A percentile compares a stretch with the other conserved stretches of the same genome.
Evolutionary conservation across 805 yeast genomes (phyloP).

Genomic region (Candida tammaniensis): DNA sequence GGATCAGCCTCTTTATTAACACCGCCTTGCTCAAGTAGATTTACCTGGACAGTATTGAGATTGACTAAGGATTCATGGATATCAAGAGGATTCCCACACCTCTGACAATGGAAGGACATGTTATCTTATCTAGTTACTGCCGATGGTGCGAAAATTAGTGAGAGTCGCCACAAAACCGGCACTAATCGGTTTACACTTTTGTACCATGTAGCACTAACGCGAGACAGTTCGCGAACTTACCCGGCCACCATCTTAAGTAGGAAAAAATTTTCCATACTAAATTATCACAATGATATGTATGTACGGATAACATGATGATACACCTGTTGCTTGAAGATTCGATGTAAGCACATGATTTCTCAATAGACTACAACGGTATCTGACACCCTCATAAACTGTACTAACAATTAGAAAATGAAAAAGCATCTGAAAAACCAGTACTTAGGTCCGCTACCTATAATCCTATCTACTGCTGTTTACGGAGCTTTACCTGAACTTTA

Average conservation of each 20-base stretch:
- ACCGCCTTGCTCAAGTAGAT: slow-evolving; percentile 41
- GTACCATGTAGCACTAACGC: too few species aligned
- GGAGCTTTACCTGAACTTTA: slow-evolving; percentile 50
- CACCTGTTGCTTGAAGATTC: slow-evolving; percentile 25
- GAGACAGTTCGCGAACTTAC: not conserved
- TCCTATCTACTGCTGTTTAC: slow-evolving; percentile 30
- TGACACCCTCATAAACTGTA: slow-evolving; percentile 39
- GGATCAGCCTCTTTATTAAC: slow-evolving; percentile 12
- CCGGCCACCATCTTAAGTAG: slow-evolving; percentile 1
- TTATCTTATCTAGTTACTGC: slow-evolving; percentile 2
- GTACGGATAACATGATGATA: slow-evolving; percentile 15
- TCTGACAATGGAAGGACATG: slow-evolving; percentile 45
- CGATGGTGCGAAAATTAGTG: too few species aligned
- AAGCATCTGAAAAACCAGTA: slow-evolving; percentile 23
- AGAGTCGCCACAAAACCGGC: slow-evolving; percentile 7
- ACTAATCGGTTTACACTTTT: too few species aligned
- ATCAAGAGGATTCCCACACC: slow-evolving; percentile 57
- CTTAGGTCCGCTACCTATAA: slow-evolving; percentile 60
- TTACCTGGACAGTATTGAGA: slow-evolving; percentile 53
- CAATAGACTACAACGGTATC: slow-evolving; percentile 98
- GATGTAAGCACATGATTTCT: slow-evolving; percentile 72
- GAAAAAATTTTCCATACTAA: not conserved
- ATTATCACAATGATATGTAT: slow-evolving; percentile 1
- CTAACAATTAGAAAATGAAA: slow-evolving; percentile 10
- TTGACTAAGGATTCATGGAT: slow-evolving; percentile 55